phyloP scores from a whole-genome alignment of 1,284 basidiomycete species.

The Ustilago crameri region DNA sequence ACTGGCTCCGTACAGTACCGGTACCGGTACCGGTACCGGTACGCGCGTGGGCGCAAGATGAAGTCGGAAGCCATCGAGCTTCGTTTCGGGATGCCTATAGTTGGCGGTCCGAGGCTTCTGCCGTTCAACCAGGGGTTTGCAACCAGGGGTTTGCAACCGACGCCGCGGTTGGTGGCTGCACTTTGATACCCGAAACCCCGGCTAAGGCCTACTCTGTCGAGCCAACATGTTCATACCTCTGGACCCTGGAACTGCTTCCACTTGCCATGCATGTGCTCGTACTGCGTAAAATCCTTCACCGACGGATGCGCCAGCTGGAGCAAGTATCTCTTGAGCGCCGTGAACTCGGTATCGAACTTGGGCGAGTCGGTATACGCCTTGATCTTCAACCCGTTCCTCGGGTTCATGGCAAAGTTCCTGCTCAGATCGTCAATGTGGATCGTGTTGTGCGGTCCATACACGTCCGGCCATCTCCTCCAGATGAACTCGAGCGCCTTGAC shows the following conservation, averaged over 20 bases:
- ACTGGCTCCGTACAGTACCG: too few species aligned
- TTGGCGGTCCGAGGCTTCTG: too few species aligned
- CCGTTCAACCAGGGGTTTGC: too few species aligned
- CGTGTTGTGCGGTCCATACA: conserved; percentile 73
- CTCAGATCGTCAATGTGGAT: conserved; percentile 87
- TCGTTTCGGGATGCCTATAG: too few species aligned
- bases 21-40: too few species aligned
- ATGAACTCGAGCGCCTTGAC: conserved; percentile 68
- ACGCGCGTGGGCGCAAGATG: too few species aligned
- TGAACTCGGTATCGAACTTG: conserved; percentile 54
- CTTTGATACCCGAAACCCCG: too few species aligned
- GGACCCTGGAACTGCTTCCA: conserved; percentile 52
- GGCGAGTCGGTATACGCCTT: conserved; percentile 70
- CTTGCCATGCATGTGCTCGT: conserved; percentile 28
- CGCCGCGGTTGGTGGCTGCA: too few species aligned
- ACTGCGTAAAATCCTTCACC: conserved; percentile 40
- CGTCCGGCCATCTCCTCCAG: conserved; percentile 55
- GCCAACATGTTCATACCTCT: conserved; percentile 13
- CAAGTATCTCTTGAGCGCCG: conserved; percentile 40
- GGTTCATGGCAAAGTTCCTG: conserved; percentile 84
- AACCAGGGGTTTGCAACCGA: too few species aligned
- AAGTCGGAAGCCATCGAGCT: too few species aligned
- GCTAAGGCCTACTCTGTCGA: too few species aligned
- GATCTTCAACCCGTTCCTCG: conserved; percentile 83
- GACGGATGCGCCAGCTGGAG: conserved; percentile 49